Conservation (phyloP, 1,284 basidiomycete genomes). For the Termitomyces sp. region DNA sequence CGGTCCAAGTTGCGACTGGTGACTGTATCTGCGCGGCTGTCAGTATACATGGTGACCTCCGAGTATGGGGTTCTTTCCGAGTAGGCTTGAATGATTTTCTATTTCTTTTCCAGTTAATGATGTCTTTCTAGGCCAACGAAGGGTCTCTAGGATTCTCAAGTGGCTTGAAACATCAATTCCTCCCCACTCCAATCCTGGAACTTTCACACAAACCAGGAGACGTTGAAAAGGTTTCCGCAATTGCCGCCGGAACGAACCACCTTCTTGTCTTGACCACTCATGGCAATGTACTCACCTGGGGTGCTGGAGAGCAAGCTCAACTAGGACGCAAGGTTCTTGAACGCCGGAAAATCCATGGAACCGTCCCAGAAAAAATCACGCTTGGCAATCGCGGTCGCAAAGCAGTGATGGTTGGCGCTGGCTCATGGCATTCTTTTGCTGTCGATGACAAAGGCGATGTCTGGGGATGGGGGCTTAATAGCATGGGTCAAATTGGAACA, state of each 20-base stretch:
- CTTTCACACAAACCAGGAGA: conserved; percentile 56
- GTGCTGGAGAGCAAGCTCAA: conserved; percentile 83
- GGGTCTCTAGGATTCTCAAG: conserved; percentile 84
- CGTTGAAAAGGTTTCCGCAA: conserved; percentile 71
- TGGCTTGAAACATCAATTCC: conserved; percentile 59
- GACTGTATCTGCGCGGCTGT: conserved; percentile 85
- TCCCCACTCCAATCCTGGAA: conserved; percentile 67
- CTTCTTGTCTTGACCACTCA: conserved; percentile 81
- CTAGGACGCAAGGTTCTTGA: conserved; percentile 83
- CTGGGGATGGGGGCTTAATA: conserved; percentile 92
- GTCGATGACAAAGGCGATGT: conserved; percentile 79
- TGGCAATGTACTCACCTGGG: conserved; percentile 83
- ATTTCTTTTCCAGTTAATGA: neutral
- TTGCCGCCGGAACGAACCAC: conserved; percentile 84
- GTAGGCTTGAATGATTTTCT: conserved; percentile 42
- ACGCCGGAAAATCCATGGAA: conserved; percentile 79
- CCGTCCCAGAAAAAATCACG: conserved; percentile 74
- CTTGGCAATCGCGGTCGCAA: conserved; percentile 66
- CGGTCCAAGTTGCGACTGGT: conserved; percentile 78
- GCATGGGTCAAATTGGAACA: conserved; percentile 44
- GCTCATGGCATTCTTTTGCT: conserved; percentile 85
- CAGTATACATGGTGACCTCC: conserved; percentile 70
- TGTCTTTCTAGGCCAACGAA: conserved; percentile 56
- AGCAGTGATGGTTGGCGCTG: conserved; percentile 75
- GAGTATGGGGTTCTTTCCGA: conserved; percentile 91